Evolutionary conservation across 2,329 filamentous ascomycete species (phyloP).

Genomic region (Aspergillus chevalieri): DNA sequence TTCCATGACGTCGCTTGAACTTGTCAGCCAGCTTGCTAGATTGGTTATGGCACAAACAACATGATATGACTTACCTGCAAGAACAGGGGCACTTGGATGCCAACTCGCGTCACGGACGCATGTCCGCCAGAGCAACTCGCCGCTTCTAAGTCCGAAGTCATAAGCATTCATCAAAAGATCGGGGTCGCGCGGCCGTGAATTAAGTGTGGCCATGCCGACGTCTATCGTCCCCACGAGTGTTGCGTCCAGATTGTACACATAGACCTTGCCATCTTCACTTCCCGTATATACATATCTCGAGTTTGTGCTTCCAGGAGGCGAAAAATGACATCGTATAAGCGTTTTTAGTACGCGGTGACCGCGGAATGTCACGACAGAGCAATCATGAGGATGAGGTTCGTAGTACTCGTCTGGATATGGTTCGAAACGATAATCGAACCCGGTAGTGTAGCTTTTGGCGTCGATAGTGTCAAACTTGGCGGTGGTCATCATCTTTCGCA

Average conservation of each 20-base stretch:
- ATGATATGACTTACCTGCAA: slow-evolving; percentile 53
- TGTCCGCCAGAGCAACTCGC: slow-evolving; percentile 62
- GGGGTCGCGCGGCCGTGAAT: slow-evolving; percentile 51
- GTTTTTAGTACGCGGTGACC: slow-evolving; percentile 86
- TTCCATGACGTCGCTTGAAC: slow-evolving; percentile 71
- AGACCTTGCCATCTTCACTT: slow-evolving; percentile 81
- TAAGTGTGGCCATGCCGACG: slow-evolving; percentile 63
- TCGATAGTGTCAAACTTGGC: slow-evolving; percentile 52
- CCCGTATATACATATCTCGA: slow-evolving; percentile 91
- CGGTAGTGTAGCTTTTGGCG: slow-evolving; percentile 48
- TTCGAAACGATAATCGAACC: slow-evolving; percentile 59
- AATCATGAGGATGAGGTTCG: slow-evolving; percentile 70
- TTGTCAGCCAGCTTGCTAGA: slow-evolving; percentile 3
- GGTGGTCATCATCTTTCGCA: slow-evolving; percentile 79
- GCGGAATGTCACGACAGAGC: slow-evolving; percentile 86
- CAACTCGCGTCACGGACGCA: slow-evolving; percentile 84
- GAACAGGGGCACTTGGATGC: slow-evolving; percentile 77
- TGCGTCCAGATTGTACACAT: slow-evolving; percentile 89
- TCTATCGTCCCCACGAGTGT: slow-evolving; percentile 73
- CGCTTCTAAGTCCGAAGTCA: slow-evolving; percentile 43
- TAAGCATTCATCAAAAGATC: slow-evolving; percentile 53
- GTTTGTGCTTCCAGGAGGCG: slow-evolving; percentile 76
- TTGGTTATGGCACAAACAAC: background rate
- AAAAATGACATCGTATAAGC: slow-evolving; percentile 92
- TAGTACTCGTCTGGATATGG: slow-evolving; percentile 51